Percentiles rank a stretch among this genome's conserved stretches.
Evolutionary conservation across 108 stramenopile species (phyloP).

Genomic region (Nannochloropsis gaditana): DNA sequence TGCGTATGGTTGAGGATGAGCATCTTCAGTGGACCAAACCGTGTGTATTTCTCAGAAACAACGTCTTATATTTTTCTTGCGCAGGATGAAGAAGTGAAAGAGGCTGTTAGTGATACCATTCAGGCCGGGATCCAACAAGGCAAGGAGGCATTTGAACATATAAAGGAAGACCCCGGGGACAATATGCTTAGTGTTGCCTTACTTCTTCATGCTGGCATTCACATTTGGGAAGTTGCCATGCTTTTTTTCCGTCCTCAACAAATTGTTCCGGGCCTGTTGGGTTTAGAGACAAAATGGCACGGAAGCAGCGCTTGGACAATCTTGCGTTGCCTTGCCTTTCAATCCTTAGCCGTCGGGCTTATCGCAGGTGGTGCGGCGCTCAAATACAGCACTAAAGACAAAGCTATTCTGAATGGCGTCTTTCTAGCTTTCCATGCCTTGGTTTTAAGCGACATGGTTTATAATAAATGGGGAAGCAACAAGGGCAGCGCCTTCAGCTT

Average conservation of each 20-base stretch:
- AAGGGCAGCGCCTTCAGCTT: not conserved
- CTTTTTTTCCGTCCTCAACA: not conserved
- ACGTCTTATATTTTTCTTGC: not conserved
- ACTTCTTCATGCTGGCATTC: not conserved
- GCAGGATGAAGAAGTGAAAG: conserved; percentile 14
- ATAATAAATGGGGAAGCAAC: not conserved
- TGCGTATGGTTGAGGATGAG: not conserved
- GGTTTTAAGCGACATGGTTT: not conserved
- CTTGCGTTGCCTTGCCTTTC: conserved; percentile 17
- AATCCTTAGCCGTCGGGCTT: not conserved
- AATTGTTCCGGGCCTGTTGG: not conserved
- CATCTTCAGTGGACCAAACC: too few species aligned
- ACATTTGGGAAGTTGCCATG: not conserved
- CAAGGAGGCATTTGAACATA: not conserved
- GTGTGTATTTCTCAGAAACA: not conserved
- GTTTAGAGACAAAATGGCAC: not conserved
- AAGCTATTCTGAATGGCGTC: not conserved
- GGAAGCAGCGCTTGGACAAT: not conserved
- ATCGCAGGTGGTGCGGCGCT: not conserved
- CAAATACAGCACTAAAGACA: not conserved
- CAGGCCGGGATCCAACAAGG: not conserved
- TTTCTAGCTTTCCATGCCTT: not conserved
- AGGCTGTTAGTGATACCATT: not conserved
- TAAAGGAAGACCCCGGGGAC: conserved; percentile 1
- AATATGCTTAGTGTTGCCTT: not conserved